These are phyloP conservation scores for Parasarocladium wereldwijsianum DNA, from an alignment of 2,329 filamentous ascomycete genomes.

Conservation along the genomic window DNA sequence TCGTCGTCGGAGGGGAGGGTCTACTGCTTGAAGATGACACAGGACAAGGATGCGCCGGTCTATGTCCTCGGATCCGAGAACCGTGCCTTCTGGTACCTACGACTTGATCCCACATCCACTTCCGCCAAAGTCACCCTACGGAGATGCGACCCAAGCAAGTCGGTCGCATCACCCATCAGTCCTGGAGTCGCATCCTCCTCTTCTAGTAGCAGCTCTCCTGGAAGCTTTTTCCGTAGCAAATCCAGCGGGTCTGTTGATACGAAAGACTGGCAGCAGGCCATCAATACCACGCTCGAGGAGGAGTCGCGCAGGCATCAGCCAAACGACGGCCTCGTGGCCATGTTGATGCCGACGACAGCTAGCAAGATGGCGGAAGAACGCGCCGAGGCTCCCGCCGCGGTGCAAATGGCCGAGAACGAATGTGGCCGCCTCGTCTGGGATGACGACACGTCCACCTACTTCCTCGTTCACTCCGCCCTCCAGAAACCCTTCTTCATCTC, in stretches of 20 bases:
- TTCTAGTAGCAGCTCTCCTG: slow-evolving; percentile 5
- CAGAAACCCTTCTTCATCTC: slow-evolving; percentile 49
- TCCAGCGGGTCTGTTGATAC: slow-evolving; percentile 13
- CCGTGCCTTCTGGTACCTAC: slow-evolving; percentile 54
- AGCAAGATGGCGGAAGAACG: slow-evolving; percentile 48
- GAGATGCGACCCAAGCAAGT: slow-evolving; percentile 45
- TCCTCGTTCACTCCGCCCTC: slow-evolving; percentile 48
- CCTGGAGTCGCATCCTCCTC: slow-evolving; percentile 12
- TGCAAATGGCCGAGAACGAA: slow-evolving; percentile 51
- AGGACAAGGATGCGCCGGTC: slow-evolving; percentile 45
- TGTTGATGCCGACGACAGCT: slow-evolving; percentile 52
- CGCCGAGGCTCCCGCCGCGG: slow-evolving; percentile 41
- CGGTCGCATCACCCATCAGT: slow-evolving; percentile 28
- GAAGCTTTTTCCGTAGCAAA: background rate
- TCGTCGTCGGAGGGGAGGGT: slow-evolving; percentile 41
- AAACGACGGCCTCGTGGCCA: slow-evolving; percentile 49
- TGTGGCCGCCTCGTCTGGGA: slow-evolving; percentile 61
- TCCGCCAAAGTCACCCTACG: slow-evolving; percentile 46
- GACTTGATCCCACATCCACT: slow-evolving; percentile 47
- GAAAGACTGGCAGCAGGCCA: slow-evolving; percentile 41
- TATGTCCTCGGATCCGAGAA: slow-evolving; percentile 48
- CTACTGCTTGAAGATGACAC: slow-evolving; percentile 42
- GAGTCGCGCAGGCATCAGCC: slow-evolving; percentile 36
- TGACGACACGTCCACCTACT: slow-evolving; percentile 42
- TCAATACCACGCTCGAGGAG: slow-evolving; percentile 44